phyloP scores from a whole-genome alignment of 2,329 filamentous ascomycete species.

The Pseudopithomyces chartarum region DNA sequence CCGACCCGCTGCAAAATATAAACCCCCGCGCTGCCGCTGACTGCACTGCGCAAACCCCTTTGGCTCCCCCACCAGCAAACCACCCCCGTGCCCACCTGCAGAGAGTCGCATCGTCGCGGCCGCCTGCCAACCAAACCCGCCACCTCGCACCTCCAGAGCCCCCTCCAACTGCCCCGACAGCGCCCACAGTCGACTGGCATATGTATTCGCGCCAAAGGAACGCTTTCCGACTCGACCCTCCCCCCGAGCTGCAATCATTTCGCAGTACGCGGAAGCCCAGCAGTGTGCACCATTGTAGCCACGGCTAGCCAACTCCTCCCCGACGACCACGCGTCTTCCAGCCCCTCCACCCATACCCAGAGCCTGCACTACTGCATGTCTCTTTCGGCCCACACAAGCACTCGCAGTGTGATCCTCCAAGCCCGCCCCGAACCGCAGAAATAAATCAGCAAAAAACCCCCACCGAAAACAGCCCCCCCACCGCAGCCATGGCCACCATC shows the following conservation, averaged over 20 bases:
- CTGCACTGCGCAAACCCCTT: conserved; percentile 16
- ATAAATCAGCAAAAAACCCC: conserved; percentile 28
- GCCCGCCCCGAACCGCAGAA: conserved; percentile 35
- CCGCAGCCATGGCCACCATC: conserved; percentile 89
- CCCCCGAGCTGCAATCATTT: conserved; percentile 96
- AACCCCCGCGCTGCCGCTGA: conserved; percentile 18
- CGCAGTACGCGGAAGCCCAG: conserved; percentile 93
- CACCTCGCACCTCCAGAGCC: conserved; percentile 35
- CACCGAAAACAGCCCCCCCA: conserved; percentile 36
- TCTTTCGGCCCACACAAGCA: conserved; percentile 62
- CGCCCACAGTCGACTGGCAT: conserved; percentile 65
- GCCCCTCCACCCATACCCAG: conserved; percentile 27
- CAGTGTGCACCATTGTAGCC: conserved; percentile 86
- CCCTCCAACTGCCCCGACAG: conserved; percentile 31
- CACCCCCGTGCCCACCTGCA: conserved; percentile 10
- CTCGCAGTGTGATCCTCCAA: conserved; percentile 38
- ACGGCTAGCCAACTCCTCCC: conserved; percentile 73
- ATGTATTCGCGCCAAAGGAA: conserved; percentile 98
- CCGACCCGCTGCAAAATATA: neutral
- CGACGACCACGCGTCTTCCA: conserved; percentile 45
- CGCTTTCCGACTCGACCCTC: conserved; percentile 92
- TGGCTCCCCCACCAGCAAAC: conserved; percentile 13
- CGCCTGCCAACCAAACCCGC: conserved; percentile 39
- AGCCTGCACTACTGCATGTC: conserved; percentile 62
- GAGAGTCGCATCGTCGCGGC: conserved; percentile 35